Evolutionary conservation across 257 asterid species (phyloP).

Genomic region (Penstemon davidsonii): DNA sequence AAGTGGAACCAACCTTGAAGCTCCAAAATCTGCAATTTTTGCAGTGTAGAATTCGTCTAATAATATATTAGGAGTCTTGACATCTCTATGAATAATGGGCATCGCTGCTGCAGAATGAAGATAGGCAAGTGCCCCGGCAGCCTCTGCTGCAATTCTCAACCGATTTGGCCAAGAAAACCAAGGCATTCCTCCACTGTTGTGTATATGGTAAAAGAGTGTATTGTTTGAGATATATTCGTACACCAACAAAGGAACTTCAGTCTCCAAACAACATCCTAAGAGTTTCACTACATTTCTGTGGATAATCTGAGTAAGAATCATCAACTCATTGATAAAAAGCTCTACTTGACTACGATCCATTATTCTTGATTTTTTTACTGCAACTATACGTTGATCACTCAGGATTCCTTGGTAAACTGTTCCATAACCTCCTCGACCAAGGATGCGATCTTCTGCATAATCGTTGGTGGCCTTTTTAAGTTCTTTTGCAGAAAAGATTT

Average conservation of each 20-base stretch:
- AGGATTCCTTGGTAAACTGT: constrained; percentile 32
- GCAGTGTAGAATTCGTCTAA: constrained; percentile 24
- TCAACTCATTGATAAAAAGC: constrained; percentile 29
- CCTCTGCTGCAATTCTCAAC: constrained; percentile 28
- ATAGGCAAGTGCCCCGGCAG: constrained; percentile 33
- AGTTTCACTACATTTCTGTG: constrained; percentile 33
- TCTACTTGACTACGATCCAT: constrained; percentile 34
- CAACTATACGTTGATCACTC: constrained; percentile 21
- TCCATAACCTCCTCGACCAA: constrained; percentile 32
- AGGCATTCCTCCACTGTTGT: constrained; percentile 5
- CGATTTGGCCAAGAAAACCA: constrained; percentile 33
- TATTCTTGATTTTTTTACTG: constrained; percentile 28
- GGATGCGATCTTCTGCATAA: neutral
- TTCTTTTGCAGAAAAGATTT: too few species aligned
- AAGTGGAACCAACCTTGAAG: constrained; percentile 8
- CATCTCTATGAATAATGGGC: constrained; percentile 27
- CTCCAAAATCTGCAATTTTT: constrained; percentile 16
- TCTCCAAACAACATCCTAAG: constrained; percentile 36
- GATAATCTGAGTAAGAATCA: constrained; percentile 28
- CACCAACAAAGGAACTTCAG: constrained; percentile 31
- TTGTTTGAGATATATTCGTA: constrained; percentile 32
- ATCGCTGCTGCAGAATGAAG: constrained; percentile 27
- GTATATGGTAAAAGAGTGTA: constrained; percentile 29
- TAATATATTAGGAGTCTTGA: constrained; percentile 25
- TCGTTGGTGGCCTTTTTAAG: too few species aligned